Conservation (phyloP, 805 yeast species). For the Wickerhamiella lipophila region DNA sequence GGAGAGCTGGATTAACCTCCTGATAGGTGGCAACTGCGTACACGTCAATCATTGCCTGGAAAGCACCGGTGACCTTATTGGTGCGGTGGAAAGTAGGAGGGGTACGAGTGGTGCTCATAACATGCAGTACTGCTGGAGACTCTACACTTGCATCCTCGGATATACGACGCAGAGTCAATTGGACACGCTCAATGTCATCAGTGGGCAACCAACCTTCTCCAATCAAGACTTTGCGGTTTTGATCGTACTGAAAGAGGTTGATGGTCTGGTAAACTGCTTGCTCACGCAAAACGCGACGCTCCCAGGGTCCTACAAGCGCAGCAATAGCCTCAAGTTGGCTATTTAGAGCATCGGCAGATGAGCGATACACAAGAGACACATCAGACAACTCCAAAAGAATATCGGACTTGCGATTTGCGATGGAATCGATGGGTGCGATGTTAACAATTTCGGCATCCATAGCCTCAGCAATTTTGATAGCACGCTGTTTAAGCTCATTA, state of each 20-base stretch:
- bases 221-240: constrained; percentile 68
- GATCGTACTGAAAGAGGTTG: constrained; percentile 70
- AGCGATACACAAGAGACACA: constrained; percentile 46
- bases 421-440: constrained; percentile 35
- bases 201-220: constrained; percentile 97
- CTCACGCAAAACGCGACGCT: constrained; percentile 56
- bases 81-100: constrained; percentile 94
- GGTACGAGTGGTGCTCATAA: constrained; percentile 61
- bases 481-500: constrained; percentile 51
- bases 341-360: constrained; percentile 54
- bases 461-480: constrained; percentile 75
- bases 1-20: constrained; percentile 92
- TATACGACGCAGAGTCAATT: constrained; percentile 50
- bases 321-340: constrained; percentile 73
- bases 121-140: constrained; percentile 37
- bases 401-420: constrained; percentile 28
- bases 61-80: constrained; percentile 88
- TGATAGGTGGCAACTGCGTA: constrained; percentile 88
- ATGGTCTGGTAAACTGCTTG: constrained; percentile 68
- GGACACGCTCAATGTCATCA: constrained; percentile 55
- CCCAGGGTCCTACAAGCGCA: constrained; percentile 64
- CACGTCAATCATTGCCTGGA: constrained; percentile 88
- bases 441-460: constrained; percentile 68
- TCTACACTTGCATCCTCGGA: constrained; percentile 39
- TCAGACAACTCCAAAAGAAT: constrained; percentile 41